phyloP scores from a whole-genome alignment of 805 yeast species.

The Schizosaccharomyces pombe region ASM294v3 CU329670.1:687001-687500 shows the following conservation, averaged over 20 bases:
- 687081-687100: neutral
- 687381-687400: constrained; percentile 25
- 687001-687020: constrained; percentile 46
- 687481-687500: constrained; percentile 79
- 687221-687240: neutral
- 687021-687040: constrained; percentile 47
- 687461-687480: constrained; percentile 42
- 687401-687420: constrained; percentile 30
- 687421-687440: constrained; percentile 39
- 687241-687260: neutral
- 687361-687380: constrained; percentile 12
- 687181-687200: neutral
- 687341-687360: constrained; percentile 5
- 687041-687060: constrained; percentile 32
- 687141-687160: neutral
- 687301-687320: neutral
- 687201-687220: neutral
- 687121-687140: neutral
- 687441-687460: constrained; percentile 41
- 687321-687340: neutral
- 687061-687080: constrained; percentile 12
- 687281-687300: neutral
- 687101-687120: neutral
- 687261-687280: neutral
- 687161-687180: neutral